Evolutionary conservation across 83 land plant genomes (phyloP).

Genomic region (Picea abies): DNA sequence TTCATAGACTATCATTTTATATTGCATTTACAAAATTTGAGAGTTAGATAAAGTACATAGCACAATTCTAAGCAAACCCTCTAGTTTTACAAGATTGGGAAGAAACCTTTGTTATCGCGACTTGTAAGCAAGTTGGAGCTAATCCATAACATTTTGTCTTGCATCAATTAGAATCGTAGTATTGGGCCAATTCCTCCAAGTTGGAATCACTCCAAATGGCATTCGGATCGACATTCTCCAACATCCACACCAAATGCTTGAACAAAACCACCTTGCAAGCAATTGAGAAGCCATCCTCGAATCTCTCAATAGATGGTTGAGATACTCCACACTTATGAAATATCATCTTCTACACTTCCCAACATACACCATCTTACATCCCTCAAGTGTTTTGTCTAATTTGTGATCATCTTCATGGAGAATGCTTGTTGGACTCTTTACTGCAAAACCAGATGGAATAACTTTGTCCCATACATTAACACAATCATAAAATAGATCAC

Average conservation of each 20-base stretch:
- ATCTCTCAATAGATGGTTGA: conserved; percentile 46
- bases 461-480: not conserved
- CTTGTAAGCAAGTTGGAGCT: no score
- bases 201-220: conserved; percentile 7
- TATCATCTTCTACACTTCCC: conserved; percentile 51
- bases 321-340: conserved; percentile 36
- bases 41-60: no score
- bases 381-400: conserved; percentile 9
- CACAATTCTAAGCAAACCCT: no score
- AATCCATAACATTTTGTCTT: no score
- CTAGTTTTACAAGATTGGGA: no score
- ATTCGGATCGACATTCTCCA: conserved; percentile 41
- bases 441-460: no score
- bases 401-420: not conserved
- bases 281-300: conserved; percentile 25
- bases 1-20: no score
- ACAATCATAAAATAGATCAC: no score
- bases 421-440: not conserved
- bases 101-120: no score
- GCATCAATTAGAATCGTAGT: conserved; percentile 4
- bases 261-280: conserved; percentile 65
- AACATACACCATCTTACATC: conserved; percentile 34
- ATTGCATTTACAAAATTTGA: no score
- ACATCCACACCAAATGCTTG: conserved; percentile 69
- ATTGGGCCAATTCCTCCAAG: conserved; percentile 46